Evolutionary conservation across 768 basidiomycete species (phyloP), one percentile per base, ranked within the genome.

Genomic region (Rhodotorula sphaerocarpa): DNA sequence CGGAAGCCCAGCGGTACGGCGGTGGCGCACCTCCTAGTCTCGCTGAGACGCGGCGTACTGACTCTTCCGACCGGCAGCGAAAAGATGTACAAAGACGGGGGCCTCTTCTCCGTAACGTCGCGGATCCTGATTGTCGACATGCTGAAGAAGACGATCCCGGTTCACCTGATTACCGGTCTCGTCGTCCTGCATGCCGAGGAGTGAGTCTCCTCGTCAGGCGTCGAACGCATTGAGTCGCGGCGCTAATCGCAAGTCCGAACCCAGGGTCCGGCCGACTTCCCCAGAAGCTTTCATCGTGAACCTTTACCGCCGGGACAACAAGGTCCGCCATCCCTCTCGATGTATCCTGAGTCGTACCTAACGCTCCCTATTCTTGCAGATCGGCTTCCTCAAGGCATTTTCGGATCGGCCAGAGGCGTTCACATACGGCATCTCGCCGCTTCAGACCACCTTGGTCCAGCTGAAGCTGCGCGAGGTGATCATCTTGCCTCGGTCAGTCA

Each of bases 341-440:
- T 30, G 14, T 39, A 11, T 3, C 1, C 28, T n/a, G 10, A 31
- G 15, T 36, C 3, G 23, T 36, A 34, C 27, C 36, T 57, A 2
- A 18, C 36, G 20, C 25, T n/a, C n/a, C n/a, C 4, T 7, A 27
- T 16, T 23, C n/a, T n/a, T 30, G 16, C 39, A 81, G 73, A 79
- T 79, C 3, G 93, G 93, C 2, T 99, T 97, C 75, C 78, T 96
- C 67, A 97, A 99, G 75, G 95, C 90, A 0, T 95, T 99, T 73
- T 89, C 90, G 3, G 95, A 97, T 75, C 87, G 96, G 71, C 91
- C 93, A 7, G 95, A 97, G 74, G 83, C 86, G 65, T 95, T 99
- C 64, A 91, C 87, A 0, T 88, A 84, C 65, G 93, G 92, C 2
- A 76, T 97, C 74, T 90, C 88, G 2, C 95, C 95, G 2, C 78